Evolutionary conservation across 345 rosid genomes (phyloP).

Genomic region (Raphanus raphanistrum): DNA sequence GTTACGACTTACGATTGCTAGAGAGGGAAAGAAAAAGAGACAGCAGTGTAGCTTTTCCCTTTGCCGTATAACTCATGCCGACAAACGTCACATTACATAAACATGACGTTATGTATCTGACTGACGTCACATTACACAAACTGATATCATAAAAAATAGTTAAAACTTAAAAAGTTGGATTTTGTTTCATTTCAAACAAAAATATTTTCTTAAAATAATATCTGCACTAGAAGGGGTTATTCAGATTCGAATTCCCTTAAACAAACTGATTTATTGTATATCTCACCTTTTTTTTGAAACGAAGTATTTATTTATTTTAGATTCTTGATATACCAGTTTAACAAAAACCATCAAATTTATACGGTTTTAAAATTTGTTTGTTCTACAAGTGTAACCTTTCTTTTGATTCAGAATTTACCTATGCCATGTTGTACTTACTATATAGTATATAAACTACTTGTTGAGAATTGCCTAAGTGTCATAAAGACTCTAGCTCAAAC

Average conservation of each 20-base stretch:
- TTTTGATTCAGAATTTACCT: neutral
- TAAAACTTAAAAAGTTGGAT: neutral
- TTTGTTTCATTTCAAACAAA: neutral
- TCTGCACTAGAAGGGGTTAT: neutral
- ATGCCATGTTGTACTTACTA: neutral
- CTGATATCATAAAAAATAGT: neutral
- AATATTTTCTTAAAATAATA: neutral
- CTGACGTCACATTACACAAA: neutral
- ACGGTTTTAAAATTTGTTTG: neutral
- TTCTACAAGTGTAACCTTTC: neutral
- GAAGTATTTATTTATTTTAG: neutral
- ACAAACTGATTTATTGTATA: neutral
- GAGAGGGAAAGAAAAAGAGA: neutral
- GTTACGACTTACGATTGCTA: neutral
- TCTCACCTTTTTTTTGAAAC: neutral
- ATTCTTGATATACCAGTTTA: neutral
- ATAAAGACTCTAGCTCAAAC: neutral
- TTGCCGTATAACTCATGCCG: constrained; percentile 10
- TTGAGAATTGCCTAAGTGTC: neutral
- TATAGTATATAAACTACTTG: neutral
- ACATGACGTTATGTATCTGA: constrained; percentile 15
- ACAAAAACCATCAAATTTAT: neutral
- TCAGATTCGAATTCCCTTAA: neutral
- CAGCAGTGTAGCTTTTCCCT: neutral
- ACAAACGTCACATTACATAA: constrained; percentile 25